These are phyloP conservation scores for Gossypioides kirkii DNA, from an alignment of 345 rosid species.

Conservation along the genomic window DNA sequence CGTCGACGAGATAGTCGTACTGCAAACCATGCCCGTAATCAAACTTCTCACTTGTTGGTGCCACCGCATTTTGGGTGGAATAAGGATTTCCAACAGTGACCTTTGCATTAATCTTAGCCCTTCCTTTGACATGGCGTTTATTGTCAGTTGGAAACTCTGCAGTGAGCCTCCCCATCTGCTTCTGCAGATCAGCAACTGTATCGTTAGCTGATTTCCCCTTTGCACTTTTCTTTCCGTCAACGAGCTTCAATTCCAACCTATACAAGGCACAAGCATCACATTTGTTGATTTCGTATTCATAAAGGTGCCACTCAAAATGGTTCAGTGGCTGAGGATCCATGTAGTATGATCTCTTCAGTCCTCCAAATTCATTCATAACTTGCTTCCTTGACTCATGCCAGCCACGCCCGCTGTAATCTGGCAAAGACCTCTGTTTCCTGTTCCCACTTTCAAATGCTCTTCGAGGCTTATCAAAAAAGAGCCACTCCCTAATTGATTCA, in stretches of 20 bases:
- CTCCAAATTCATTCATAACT: conserved; percentile 90
- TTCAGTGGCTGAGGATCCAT: conserved; percentile 98
- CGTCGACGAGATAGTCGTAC: conserved; percentile 62
- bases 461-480: conserved; percentile 96
- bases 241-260: conserved; percentile 90
- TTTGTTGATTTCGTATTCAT: conserved; percentile 92
- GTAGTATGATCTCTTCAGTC: conserved; percentile 94
- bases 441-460: conserved; percentile 99
- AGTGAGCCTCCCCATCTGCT: conserved; percentile 93
- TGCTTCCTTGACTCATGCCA: conserved; percentile 99
- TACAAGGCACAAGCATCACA: conserved; percentile 94
- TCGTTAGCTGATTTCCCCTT: conserved; percentile 71
- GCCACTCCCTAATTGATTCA: conserved; percentile 98
- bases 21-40: conserved; percentile 56
- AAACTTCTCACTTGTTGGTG: conserved; percentile 41
- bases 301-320: conserved; percentile 96
- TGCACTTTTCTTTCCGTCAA: conserved; percentile 81
- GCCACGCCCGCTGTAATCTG: conserved; percentile 95
- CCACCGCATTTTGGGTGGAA: conserved; percentile 38
- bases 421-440: conserved; percentile 97
- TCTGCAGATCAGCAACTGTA: conserved; percentile 89
- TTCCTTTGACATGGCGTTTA: conserved; percentile 68
- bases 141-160: conserved; percentile 88
- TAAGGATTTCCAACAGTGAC: conserved; percentile 31
- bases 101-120: conserved; percentile 54